Evolutionary conservation across 345 rosid genomes (phyloP).

Genomic region (Pseudoturritis turrita): DNA sequence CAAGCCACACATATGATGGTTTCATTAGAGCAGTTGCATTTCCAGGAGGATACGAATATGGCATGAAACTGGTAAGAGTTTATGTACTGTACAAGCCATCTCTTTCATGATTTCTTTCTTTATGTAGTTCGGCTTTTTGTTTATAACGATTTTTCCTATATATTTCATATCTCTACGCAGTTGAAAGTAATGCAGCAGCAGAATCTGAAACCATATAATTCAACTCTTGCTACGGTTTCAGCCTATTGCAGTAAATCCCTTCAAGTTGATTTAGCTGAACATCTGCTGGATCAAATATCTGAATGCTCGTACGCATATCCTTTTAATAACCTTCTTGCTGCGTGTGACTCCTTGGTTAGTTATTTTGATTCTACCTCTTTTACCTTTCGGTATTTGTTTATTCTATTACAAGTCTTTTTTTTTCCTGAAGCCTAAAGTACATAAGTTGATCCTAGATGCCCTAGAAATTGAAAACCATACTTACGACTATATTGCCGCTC

Average conservation of each 20-base stretch:
- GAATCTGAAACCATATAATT: slow-evolving; percentile 58
- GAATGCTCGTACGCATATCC: slow-evolving; percentile 42
- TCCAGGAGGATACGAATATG: slow-evolving; percentile 40
- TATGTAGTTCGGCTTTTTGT: background rate
- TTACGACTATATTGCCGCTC: background rate
- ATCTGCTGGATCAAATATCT: slow-evolving; percentile 55
- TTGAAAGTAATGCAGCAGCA: slow-evolving; percentile 55
- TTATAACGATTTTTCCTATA: background rate
- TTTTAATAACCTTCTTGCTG: slow-evolving; percentile 59
- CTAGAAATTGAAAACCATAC: background rate
- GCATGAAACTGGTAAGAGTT: slow-evolving; percentile 57
- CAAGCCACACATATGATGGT: slow-evolving; percentile 58
- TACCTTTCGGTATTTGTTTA: background rate
- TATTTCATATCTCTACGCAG: slow-evolving; percentile 39
- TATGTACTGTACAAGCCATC: background rate
- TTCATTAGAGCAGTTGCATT: slow-evolving; percentile 58
- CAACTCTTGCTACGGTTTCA: slow-evolving; percentile 66
- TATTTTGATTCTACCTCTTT: background rate
- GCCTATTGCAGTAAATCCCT: slow-evolving; percentile 53
- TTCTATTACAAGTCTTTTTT: background rate
- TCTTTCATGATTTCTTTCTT: background rate
- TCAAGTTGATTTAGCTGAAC: slow-evolving; percentile 80
- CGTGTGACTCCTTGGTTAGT: slow-evolving; percentile 63
- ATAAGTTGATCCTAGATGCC: background rate
- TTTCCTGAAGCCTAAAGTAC: background rate